Conservation (phyloP, 169 alveolate species). For the Perkinsus olseni region DNA sequence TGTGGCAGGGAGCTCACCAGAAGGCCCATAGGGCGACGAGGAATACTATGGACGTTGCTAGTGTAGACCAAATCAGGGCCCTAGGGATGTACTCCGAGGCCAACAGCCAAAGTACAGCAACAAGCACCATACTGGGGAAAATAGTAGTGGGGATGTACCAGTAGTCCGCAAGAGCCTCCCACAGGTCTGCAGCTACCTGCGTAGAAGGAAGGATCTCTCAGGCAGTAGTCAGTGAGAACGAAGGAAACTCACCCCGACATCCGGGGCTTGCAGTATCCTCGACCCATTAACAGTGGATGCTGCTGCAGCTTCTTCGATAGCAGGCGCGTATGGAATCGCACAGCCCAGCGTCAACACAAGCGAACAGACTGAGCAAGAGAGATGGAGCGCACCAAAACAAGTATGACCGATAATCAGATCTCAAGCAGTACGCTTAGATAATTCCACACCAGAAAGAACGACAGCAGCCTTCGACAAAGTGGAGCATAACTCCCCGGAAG, state of each 20-base stretch:
- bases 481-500: neutral
- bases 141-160: neutral
- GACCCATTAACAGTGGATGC: neutral
- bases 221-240: neutral
- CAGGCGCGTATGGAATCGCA: neutral
- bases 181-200: neutral
- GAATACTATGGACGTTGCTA: neutral
- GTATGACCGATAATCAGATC: neutral
- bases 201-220: neutral
- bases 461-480: neutral
- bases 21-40: neutral
- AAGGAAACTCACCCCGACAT: neutral
- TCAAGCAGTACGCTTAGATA: neutral
- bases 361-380: neutral
- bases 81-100: neutral
- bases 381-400: neutral
- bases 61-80: neutral
- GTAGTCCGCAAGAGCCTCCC: neutral
- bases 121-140: neutral
- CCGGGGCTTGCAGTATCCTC: neutral
- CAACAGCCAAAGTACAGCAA: neutral
- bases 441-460: neutral
- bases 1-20: neutral
- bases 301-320: neutral
- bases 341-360: neutral